A percentile compares a stretch with the other conserved stretches of the same genome.
Conservation (phyloP, 202 grass and related monocot species). For the Musa balbisiana region DNA sequence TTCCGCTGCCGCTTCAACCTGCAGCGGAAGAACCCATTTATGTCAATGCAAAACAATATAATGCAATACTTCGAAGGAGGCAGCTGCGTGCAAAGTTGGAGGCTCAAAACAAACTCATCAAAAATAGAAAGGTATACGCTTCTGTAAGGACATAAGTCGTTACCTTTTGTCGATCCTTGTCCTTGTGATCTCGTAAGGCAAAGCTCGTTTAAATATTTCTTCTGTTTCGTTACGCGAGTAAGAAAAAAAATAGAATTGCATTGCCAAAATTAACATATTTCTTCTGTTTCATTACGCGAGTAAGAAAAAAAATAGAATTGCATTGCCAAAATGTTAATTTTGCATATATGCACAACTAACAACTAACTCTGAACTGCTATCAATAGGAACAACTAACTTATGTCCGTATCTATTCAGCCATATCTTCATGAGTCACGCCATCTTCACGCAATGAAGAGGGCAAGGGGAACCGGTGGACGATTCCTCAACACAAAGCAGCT, state of each 20-base stretch:
- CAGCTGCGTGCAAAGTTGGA: conserved; percentile 82
- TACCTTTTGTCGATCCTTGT: not conserved
- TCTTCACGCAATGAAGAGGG: conserved; percentile 86
- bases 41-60: conserved; percentile 95
- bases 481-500: conserved; percentile 80
- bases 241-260: no score
- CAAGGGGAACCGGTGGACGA: conserved; percentile 74
- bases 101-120: conserved; percentile 90
- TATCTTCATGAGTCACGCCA: conserved; percentile 98
- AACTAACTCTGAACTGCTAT: no score
- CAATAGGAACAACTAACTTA: not conserved
- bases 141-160: not conserved
- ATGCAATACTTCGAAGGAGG: conserved; percentile 83
- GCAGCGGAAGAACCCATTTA: conserved; percentile 68
- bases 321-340: no score
- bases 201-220: not conserved
- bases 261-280: no score
- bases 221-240: no score
- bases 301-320: no score
- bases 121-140: conserved; percentile 63
- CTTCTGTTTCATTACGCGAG: no score
- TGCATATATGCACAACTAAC: no score
- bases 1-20: conserved; percentile 53
- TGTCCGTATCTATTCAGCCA: conserved; percentile 44
- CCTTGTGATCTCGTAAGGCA: not conserved